Base-by-base conservation (phyloP, 2,329 filamentous ascomycete genomes). In the Beauveria scarabaeidicola region DNA sequence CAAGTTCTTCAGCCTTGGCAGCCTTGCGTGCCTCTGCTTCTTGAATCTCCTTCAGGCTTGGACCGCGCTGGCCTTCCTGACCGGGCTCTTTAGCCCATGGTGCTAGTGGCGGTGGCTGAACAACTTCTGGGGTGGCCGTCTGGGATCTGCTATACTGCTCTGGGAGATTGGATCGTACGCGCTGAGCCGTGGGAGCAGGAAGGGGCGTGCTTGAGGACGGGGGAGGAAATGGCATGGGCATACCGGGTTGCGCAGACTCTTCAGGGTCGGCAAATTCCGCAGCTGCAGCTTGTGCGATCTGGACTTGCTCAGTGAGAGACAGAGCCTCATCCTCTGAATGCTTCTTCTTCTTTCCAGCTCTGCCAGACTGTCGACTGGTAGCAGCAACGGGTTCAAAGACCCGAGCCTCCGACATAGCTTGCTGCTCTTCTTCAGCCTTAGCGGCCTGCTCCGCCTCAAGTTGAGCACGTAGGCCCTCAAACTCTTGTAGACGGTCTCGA, bases 31-130 rank as follows among this genome's bases (percentile, higher is more conserved):
- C 93, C 72, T 99, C 94, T 5, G 90, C 88, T 72, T 96, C 93
- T 72, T 99, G 94, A 25, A 99, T 99, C 70, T 99, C 92, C 75
- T 91, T 96, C 63, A 99, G 78, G 62, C 92, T 97, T 2, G 93
- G 94, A 0, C 91, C 92, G 73, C 90, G 95, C 44, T 90, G 85
- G 25, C 81, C 76, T 62, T 85, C 81, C 5, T 79, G 75, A 52
- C 89, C 87, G 3, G 83, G 82, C 64, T 97, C 91, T 72, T 94
- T 94, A 5, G 94, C 94, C 94, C 94, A 99, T 0, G 94, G 94
- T 0, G 94, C 94, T 65, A 97, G 77, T 0, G 93, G 90, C 4
- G 91, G 84, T 2, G 82, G 79, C 63, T 81, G 77, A 10, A 73
- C 69, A 15, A 77, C 75, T 47, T 86, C 84, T 2, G 90, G 92